phyloP scores from a whole-genome alignment of 768 basidiomycete species.

The Boletus speciosus region DNA sequence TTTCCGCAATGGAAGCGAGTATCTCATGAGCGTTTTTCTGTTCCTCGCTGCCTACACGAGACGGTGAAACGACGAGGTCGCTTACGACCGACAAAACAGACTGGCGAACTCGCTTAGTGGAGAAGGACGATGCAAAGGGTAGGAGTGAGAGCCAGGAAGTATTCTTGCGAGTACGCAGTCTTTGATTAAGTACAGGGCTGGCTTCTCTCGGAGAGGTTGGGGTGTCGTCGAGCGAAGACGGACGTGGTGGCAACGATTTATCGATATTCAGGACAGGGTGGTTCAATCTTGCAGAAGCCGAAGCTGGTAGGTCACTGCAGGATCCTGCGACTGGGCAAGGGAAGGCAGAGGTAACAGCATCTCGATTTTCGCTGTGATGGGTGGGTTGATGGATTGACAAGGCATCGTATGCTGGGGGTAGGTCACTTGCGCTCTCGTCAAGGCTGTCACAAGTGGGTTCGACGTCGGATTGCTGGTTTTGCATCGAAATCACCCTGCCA shows the following conservation, averaged over 20 bases:
- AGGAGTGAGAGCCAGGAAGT: conserved; percentile 30
- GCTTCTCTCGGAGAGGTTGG: not conserved
- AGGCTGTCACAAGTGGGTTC: not conserved
- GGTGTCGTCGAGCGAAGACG: not conserved
- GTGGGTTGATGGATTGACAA: not conserved
- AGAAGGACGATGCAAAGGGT: conserved; percentile 24
- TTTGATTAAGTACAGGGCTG: not conserved
- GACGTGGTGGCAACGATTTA: not conserved
- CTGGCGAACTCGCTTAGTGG: conserved; percentile 44
- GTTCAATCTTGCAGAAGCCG: too few relatives aligned
- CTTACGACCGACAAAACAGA: conserved; percentile 52
- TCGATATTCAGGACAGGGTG: not conserved
- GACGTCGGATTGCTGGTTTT: not conserved
- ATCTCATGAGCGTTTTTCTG: conserved; percentile 33
- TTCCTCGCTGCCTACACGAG: not conserved
- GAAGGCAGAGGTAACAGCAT: not conserved
- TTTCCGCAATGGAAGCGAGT: conserved; percentile 58
- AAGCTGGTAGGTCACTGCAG: not conserved
- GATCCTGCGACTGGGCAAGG: not conserved
- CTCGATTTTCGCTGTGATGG: not conserved
- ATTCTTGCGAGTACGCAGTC: conserved; percentile 3
- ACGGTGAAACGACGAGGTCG: conserved; percentile 41
- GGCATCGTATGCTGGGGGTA: conserved; percentile 17
- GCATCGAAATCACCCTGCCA: not conserved
- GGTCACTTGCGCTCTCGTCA: not conserved